phyloP scores from a whole-genome alignment of 768 basidiomycete genomes.

The Tremella fuciformis region DNA sequence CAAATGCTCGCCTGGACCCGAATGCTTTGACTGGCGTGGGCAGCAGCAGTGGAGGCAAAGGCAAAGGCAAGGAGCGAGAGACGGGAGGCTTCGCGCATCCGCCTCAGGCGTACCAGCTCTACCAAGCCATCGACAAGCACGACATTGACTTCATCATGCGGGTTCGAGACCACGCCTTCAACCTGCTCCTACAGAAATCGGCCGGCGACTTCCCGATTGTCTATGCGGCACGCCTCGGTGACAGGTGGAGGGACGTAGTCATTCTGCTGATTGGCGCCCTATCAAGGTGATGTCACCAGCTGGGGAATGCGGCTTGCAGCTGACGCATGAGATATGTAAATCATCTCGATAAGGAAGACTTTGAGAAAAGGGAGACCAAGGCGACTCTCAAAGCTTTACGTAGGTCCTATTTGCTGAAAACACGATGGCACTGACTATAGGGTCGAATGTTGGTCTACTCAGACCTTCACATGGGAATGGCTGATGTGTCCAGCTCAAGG shows the following conservation, averaged over 20 bases:
- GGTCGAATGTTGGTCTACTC: conserved; percentile 55
- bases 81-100: conserved; percentile 35
- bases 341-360: conserved; percentile 74
- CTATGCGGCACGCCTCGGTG: conserved; percentile 67
- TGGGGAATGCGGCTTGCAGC: background rate
- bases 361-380: conserved; percentile 65
- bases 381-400: conserved; percentile 70
- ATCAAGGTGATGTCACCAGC: conserved; percentile 58
- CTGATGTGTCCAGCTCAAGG: conserved; percentile 65
- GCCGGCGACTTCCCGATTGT: conserved; percentile 84
- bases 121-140: conserved; percentile 78
- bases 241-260: conserved; percentile 63
- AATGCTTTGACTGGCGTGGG: background rate
- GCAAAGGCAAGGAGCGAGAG: background rate
- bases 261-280: conserved; percentile 85
- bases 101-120: conserved; percentile 64
- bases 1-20: conserved; percentile 7
- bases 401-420: background rate
- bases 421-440: no score
- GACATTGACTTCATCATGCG: conserved; percentile 62
- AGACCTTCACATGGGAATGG: background rate
- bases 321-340: conserved; percentile 65
- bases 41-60: conserved; percentile 12
- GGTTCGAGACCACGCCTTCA: conserved; percentile 46
- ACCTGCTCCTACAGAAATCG: conserved; percentile 75